Evolutionary conservation across 495 filamentous ascomycete species (phyloP).

Genomic region (Pseudotulostoma volvatum): DNA sequence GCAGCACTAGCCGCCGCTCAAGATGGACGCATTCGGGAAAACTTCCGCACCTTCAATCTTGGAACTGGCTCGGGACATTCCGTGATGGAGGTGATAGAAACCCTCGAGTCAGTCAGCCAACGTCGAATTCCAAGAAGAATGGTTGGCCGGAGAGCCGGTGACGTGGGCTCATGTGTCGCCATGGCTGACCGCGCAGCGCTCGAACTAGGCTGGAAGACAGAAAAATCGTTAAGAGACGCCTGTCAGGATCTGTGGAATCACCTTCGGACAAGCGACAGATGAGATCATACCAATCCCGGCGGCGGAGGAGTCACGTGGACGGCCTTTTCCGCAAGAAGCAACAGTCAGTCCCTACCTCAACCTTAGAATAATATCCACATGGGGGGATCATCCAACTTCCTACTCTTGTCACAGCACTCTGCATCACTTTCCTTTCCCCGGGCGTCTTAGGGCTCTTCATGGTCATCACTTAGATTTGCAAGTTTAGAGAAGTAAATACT

Average conservation of each 20-base stretch:
- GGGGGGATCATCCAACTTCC: no score
- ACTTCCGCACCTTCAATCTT: conserved; percentile 37
- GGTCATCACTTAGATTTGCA: no score
- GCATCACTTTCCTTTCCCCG: no score
- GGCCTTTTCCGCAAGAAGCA: no score
- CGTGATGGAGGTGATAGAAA: conserved; percentile 33
- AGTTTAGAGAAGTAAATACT: no score
- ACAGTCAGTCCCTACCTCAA: no score
- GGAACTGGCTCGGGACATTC: conserved; percentile 36
- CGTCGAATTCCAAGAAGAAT: conserved; percentile 36
- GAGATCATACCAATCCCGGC: no score
- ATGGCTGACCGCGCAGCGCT: conserved; percentile 63
- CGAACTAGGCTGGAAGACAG: conserved; percentile 82
- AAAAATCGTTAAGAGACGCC: conserved; percentile 64
- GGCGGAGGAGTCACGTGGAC: no score
- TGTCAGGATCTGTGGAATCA: conserved; percentile 75
- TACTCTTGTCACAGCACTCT: no score
- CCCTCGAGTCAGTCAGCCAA: conserved; percentile 27
- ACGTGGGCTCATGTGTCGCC: conserved; percentile 64
- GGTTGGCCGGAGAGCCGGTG: conserved; percentile 58
- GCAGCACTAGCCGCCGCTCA: conserved; percentile 32
- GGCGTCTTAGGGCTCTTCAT: no score
- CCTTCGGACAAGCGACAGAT: neutral
- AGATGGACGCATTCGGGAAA: conserved; percentile 20
- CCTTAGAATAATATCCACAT: no score